Evolutionary conservation across 176 grass and related monocot species (phyloP), one percentile per base, ranked within the genome.

Genomic region (Oryza officinalis): DNA sequence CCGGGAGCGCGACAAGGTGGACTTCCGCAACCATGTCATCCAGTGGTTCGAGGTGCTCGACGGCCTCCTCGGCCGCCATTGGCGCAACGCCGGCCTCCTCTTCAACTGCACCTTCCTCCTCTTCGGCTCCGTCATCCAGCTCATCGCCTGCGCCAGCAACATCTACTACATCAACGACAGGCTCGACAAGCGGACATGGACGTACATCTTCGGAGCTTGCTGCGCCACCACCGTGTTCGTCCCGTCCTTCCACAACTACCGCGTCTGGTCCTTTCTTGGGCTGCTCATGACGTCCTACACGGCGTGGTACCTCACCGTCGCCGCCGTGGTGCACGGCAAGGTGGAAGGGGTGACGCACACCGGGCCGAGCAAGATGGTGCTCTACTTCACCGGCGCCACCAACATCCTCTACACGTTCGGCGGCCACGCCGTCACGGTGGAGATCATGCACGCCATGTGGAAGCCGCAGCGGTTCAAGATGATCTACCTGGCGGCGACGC

Each of bases 381-480:
- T 99, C 54, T 99, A 99, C 86, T 99, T 99, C 93, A 99, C 96
- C 0, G 96, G 96, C 13, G 91, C 96, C 72, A 99, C 96, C 66
- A 99, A 99, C 87, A 99, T 99, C 63, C 93, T 99, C 57, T 99
- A 99, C 85, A 99, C 96, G 50, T 99, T 99, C 67, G 96, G 96
- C 82, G 96, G 96, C 13, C 96, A 98, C 75, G 96, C 96, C 81
- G 96, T 98, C 70, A 98, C 96, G 35, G 96, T 98, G 96, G 96
- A 98, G 87, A 92, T 98, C 76, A 98, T 98, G 96, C 96, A 98
- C 83, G 96, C 96, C 23, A 98, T 98, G 96, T 98, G 96, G 96
- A 98, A 95, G 61, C 96, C 96, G 0, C 96, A 95, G 38, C 92
- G 95, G 85, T 98, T 98, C 78, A 98, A 98, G 84, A 80, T 92